Evolutionary conservation across 1,284 basidiomycete genomes (phyloP), one percentile per base, ranked within the genome.

Genomic region (Cryptococcus sp.): DNA sequence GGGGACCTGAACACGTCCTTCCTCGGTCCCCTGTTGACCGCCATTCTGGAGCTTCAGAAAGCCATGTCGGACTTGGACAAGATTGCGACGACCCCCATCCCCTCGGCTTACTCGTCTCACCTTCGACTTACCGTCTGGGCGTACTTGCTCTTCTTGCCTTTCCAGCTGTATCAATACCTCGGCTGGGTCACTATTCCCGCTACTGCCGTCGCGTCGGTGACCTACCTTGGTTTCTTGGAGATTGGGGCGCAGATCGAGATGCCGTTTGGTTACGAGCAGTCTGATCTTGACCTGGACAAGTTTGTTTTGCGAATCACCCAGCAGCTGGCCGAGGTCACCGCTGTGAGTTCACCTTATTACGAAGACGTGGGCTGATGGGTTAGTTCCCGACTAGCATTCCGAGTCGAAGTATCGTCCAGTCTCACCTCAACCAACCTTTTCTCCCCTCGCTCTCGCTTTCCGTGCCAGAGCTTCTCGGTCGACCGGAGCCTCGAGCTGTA

Each of bases 391-490:
- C 55, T 11, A 25, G 48, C 19, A 46, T 62, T 0, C 58, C 62
- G 5, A 54, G 57, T 11, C 32, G 35, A 1, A 52, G 54, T 26
- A 54, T 66, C 32, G 53, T 66, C 42, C 47, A 60, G 5, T 62
- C 60, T 3, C 56, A 62, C 37, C 48, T 66, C 32, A 66, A 66
- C 47, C 63, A 66, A 31, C 63, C 63, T 3, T 62, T 66, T 56
- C 43, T 62, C 1, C 63, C 63, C 7, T 52, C 58, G 11, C 34
- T 62, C 5, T 45, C 54, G 9, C 42, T 55, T 1, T 57, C 52
- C 10, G 60, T 57, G 6, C 49, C 57, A 2, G 54, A 63, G 16
- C 44, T 65, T 10, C 49, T 63, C 11, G 59, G 62, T 19, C 47
- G 52, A 9, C 34, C 54, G 22, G 58, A 61, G 43, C 31, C 53